A percentile compares a stretch with the other conserved stretches of the same genome.
Evolutionary conservation across 2,329 filamentous ascomycete species (phyloP).

Genomic region (Cytospora chrysosperma): DNA sequence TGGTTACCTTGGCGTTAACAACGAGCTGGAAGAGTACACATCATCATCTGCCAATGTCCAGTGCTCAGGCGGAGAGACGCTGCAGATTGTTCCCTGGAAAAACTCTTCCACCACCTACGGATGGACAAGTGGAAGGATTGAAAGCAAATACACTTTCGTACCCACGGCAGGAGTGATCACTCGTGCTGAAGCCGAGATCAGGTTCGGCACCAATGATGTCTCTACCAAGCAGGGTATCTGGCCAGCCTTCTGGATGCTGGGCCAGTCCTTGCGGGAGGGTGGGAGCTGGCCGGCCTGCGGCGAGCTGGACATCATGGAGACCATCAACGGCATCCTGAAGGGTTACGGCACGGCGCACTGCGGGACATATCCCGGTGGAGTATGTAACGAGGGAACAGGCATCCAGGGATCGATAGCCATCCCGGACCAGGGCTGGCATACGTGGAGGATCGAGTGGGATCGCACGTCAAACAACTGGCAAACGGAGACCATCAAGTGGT

Average conservation of each 20-base stretch:
- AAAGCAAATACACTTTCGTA: conserved; percentile 47
- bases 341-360: conserved; percentile 52
- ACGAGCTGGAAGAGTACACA: conserved; percentile 49
- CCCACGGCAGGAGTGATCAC: conserved; percentile 41
- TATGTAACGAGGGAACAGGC: conserved; percentile 49
- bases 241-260: conserved; percentile 55
- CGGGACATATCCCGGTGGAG: conserved; percentile 41
- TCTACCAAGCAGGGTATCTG: conserved; percentile 49
- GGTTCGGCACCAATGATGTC: conserved; percentile 41
- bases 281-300: conserved; percentile 49
- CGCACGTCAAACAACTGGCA: conserved; percentile 44
- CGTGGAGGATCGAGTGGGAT: conserved; percentile 49
- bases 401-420: conserved; percentile 38
- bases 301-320: conserved; percentile 52
- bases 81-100: conserved; percentile 50
- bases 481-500: conserved; percentile 50
- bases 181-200: conserved; percentile 44
- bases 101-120: conserved; percentile 33
- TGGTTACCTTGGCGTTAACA: conserved; percentile 46
- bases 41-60: conserved; percentile 46
- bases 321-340: conserved; percentile 44
- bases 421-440: conserved; percentile 48
- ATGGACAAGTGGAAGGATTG: conserved; percentile 53
- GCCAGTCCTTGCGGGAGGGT: conserved; percentile 45
- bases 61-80: conserved; percentile 48